Percentiles rank a stretch among this genome's conserved stretches.
Conservation (phyloP, 2,329 filamentous ascomycete species). For the Dichotomopilus funicola region DNA sequence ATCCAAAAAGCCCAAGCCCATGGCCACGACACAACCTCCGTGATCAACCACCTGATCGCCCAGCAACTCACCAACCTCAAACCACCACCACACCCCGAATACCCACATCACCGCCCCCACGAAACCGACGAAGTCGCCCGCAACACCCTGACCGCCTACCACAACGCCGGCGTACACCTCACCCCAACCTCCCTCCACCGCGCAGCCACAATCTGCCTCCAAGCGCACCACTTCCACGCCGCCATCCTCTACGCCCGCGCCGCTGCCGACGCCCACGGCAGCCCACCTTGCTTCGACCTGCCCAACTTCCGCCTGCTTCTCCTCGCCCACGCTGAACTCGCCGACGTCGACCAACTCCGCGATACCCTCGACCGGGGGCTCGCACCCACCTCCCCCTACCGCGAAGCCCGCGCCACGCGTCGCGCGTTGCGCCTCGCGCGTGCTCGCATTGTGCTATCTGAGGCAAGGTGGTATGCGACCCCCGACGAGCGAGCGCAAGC, state of each 20-base stretch:
- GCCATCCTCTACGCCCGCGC: constrained; percentile 26
- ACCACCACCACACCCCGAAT: constrained; percentile 15
- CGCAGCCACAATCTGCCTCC: constrained; percentile 27
- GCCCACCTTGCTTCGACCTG: constrained; percentile 26
- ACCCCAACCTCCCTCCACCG: constrained; percentile 26
- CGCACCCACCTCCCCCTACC: constrained; percentile 20
- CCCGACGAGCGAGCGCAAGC: constrained; percentile 8
- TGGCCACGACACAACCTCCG: constrained; percentile 38
- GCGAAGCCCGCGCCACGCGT: constrained; percentile 17
- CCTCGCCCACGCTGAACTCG: constrained; percentile 21
- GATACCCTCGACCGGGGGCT: constrained; percentile 12
- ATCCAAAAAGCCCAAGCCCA: constrained; percentile 34
- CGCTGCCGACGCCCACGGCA: constrained; percentile 20
- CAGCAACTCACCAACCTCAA: constrained; percentile 31
- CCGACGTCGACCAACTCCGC: constrained; percentile 25
- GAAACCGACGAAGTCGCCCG: constrained; percentile 19
- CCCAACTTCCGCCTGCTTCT: constrained; percentile 30
- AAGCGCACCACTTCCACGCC: constrained; percentile 23
- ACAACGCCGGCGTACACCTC: constrained; percentile 19
- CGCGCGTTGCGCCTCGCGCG: constrained; percentile 21
- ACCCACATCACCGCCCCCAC: constrained; percentile 16
- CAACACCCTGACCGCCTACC: constrained; percentile 21
- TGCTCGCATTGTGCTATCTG: constrained; percentile 13
- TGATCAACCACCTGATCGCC: constrained; percentile 35
- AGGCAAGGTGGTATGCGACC: constrained; percentile 7